Percentiles rank a stretch among this genome's conserved stretches.
Evolutionary conservation across 257 asterid species (phyloP).

Genomic region (Nicotiana obtusifolia): DNA sequence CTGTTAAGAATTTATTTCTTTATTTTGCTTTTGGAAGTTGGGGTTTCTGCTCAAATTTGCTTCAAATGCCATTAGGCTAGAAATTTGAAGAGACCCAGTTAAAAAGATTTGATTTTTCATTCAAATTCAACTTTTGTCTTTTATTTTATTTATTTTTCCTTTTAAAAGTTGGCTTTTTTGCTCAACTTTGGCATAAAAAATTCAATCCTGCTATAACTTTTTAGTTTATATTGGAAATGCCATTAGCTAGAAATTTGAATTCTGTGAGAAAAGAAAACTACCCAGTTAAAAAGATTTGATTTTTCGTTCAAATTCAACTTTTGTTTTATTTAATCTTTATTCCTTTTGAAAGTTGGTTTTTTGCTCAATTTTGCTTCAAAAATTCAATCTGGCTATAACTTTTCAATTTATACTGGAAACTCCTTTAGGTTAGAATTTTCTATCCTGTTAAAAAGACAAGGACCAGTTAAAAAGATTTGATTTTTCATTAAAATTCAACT

Average conservation of each 20-base stretch:
- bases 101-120: too few species aligned
- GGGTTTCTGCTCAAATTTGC: neutral
- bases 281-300: neutral
- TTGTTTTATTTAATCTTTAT: too few species aligned
- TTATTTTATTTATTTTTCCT: neutral
- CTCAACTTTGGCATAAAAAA: neutral
- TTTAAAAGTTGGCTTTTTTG: neutral
- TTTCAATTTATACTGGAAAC: too few species aligned
- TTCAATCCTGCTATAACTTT: neutral
- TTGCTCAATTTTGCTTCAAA: too few species aligned
- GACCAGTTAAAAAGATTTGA: neutral
- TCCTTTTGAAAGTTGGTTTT: too few species aligned
- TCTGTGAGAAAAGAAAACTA: neutral
- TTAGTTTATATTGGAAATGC: neutral
- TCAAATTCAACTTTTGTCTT: neutral
- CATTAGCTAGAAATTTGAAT: neutral
- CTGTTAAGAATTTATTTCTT: neutral
- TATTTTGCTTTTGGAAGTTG: neutral
- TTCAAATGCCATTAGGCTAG: neutral
- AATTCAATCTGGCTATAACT: too few species aligned
- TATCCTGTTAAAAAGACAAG: neutral
- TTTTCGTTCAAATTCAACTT: too few species aligned
- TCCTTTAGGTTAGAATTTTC: neutral
- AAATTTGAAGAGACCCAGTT: neutral
- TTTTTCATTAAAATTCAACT: neutral